Percentiles rank a stretch among this genome's conserved stretches.
These are phyloP conservation scores for Ulvella scutata DNA, from an alignment of 139 green algal species.

Conservation along the genomic window DNA sequence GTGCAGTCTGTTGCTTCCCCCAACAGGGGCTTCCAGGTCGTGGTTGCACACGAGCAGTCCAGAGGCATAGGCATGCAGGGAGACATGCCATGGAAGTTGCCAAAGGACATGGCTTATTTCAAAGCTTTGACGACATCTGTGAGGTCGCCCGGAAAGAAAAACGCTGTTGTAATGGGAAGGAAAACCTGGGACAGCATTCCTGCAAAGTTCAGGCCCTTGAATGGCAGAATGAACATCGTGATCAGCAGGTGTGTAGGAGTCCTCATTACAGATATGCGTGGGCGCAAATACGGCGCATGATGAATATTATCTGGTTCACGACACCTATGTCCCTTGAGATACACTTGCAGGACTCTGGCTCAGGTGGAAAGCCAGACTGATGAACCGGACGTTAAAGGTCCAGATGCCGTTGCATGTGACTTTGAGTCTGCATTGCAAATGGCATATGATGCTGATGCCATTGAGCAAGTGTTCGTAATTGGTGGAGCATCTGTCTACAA, in stretches of 20 bases:
- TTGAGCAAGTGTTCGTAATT: constrained; percentile 93
- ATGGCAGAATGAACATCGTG: constrained; percentile 87
- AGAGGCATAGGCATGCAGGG: constrained; percentile 29
- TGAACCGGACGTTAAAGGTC: background rate
- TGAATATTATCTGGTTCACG: background rate
- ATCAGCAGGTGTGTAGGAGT: constrained; percentile 46
- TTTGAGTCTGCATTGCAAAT: background rate
- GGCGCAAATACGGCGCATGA: too few species aligned
- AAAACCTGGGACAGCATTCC: constrained; percentile 96
- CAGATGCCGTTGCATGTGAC: background rate
- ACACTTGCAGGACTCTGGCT: background rate
- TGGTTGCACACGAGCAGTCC: constrained; percentile 24
- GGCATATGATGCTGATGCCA: background rate
- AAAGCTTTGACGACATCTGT: constrained; percentile 55
- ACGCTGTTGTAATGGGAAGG: constrained; percentile 97
- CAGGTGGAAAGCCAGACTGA: too few species aligned
- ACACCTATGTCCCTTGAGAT: background rate
- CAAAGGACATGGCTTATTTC: constrained; percentile 88
- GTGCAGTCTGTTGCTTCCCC: background rate
- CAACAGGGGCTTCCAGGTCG: constrained; percentile 26
- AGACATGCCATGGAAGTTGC: constrained; percentile 54
- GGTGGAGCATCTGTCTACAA: constrained; percentile 75
- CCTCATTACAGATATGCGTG: too few species aligned
- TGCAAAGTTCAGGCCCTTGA: constrained; percentile 73
- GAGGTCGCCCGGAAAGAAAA: constrained; percentile 31